Evolutionary conservation across 768 basidiomycete species (phyloP).

Genomic region (Boletus rubropictus): DNA sequence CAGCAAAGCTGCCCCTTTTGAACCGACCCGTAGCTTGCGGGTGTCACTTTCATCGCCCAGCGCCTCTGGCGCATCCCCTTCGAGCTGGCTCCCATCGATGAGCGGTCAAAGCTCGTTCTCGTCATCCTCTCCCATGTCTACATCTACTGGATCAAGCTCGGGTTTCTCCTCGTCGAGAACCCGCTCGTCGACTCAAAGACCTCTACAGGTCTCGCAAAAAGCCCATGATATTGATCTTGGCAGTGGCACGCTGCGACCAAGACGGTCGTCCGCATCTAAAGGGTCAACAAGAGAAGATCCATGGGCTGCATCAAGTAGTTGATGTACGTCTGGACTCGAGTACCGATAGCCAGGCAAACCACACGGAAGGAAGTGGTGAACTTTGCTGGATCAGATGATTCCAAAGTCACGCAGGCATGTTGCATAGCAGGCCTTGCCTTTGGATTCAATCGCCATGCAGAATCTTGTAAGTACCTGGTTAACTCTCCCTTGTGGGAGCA

Average conservation of each 20-base stretch:
- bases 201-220: conserved; percentile 4
- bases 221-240: conserved; percentile 6
- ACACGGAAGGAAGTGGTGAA: no score
- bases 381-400: no score
- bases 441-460: no score
- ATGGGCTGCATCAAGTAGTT: conserved; percentile 12
- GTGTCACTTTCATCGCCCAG: conserved; percentile 20
- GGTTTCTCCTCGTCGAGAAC: conserved; percentile 11
- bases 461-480: no score
- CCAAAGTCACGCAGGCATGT: no score
- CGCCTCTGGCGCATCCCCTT: conserved; percentile 12
- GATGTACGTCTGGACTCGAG: background rate
- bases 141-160: conserved; percentile 8
- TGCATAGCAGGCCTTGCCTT: no score
- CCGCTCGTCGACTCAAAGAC: conserved; percentile 15
- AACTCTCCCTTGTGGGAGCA: no score
- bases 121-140: conserved; percentile 12
- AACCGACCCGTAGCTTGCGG: conserved; percentile 36
- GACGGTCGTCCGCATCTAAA: conserved; percentile 12
- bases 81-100: conserved; percentile 10
- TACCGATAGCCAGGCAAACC: no score
- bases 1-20: conserved; percentile 50
- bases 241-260: conserved; percentile 3
- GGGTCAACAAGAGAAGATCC: conserved; percentile 14
- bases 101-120: conserved; percentile 16